Conservation (phyloP, 805 yeast species). For the Spathaspora hagerdaliae region DNA sequence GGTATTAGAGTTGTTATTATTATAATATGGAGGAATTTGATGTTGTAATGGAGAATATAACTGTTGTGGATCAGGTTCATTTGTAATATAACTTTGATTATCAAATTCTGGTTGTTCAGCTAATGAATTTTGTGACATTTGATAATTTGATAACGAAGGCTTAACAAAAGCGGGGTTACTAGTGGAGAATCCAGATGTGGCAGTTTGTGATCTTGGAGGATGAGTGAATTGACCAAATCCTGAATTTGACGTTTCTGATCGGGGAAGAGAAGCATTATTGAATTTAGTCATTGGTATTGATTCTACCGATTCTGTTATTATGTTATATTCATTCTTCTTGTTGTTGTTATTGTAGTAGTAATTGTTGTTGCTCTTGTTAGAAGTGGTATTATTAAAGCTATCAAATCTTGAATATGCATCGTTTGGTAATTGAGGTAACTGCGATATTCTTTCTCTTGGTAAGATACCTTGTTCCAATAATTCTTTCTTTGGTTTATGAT, state of each 20-base stretch:
- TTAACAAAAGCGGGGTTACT: neutral
- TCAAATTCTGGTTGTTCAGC: neutral
- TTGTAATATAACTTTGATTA: neutral
- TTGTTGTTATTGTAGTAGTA: neutral
- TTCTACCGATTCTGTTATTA: neutral
- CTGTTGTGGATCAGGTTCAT: neutral
- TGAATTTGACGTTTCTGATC: neutral
- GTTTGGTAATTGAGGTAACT: conserved; percentile 16
- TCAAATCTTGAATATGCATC: neutral
- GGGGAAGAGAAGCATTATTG: neutral
- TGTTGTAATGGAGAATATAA: neutral
- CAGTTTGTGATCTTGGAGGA: neutral
- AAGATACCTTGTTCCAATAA: conserved; percentile 24
- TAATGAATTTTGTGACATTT: too few relatives aligned
- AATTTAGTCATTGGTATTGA: neutral
- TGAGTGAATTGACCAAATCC: neutral
- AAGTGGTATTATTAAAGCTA: too few relatives aligned
- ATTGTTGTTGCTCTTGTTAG: too few relatives aligned
- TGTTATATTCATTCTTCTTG: neutral
- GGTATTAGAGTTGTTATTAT: too few relatives aligned
- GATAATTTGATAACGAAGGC: too few relatives aligned
- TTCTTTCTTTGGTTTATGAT: conserved; percentile 34
- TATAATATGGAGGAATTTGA: neutral
- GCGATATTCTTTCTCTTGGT: conserved; percentile 18
- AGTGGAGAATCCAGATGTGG: neutral